Evolutionary conservation across 139 green algal genomes (phyloP).

Genomic region (Parachlorella kessleri): DNA sequence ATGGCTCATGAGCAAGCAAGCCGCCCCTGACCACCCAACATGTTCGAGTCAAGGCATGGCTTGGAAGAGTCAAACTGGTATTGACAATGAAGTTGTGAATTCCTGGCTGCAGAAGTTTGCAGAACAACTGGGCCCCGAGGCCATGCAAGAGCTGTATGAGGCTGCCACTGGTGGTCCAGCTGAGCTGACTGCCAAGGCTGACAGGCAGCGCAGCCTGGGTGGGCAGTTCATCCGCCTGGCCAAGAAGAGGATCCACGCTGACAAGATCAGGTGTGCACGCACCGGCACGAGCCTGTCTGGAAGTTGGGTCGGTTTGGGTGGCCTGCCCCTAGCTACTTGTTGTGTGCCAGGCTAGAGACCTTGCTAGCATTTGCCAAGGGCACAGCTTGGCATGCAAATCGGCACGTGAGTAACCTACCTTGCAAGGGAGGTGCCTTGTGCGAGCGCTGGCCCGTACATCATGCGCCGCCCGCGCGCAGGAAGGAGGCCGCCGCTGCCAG

Average conservation of each 20-base stretch:
- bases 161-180: neutral
- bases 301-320: no score
- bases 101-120: neutral
- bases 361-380: neutral
- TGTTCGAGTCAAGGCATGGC: no score
- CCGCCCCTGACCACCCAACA: no score
- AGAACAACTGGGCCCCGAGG: neutral
- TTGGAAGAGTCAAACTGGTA: neutral
- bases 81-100: neutral
- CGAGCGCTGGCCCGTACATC: no score
- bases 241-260: neutral
- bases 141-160: neutral
- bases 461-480: neutral
- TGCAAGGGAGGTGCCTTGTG: neutral
- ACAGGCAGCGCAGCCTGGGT: constrained; percentile 1
- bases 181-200: constrained; percentile 3
- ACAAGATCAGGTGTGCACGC: neutral
- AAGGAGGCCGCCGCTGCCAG: neutral
- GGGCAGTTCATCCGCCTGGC: constrained; percentile 10
- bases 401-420: neutral
- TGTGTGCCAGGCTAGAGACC: neutral
- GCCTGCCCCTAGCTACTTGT: neutral
- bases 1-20: no score
- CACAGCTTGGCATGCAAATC: neutral
- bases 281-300: no score